Evolutionary conservation across 2,329 filamentous ascomycete genomes (phyloP).

Genomic region (Beauveria brongniartii): DNA sequence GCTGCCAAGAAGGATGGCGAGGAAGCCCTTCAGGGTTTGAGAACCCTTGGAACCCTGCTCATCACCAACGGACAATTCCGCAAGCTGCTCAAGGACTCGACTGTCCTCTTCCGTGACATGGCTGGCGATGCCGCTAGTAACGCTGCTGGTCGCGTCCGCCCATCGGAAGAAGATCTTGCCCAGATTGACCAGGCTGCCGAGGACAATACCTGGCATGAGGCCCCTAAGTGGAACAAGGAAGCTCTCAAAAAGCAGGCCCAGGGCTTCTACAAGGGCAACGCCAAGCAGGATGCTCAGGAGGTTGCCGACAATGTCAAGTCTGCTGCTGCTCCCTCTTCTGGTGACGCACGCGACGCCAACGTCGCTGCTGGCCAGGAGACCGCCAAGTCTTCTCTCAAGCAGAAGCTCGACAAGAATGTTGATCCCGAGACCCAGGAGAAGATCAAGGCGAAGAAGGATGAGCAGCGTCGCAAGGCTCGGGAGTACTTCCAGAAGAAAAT

Average conservation of each 20-base stretch:
- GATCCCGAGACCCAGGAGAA: conserved; percentile 55
- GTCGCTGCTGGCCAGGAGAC: conserved; percentile 34
- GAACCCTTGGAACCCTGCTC: conserved; percentile 79
- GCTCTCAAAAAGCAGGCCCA: conserved; percentile 62
- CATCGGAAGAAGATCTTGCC: conserved; percentile 64
- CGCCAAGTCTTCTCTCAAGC: conserved; percentile 38
- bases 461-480: conserved; percentile 44
- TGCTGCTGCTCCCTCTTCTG: conserved; percentile 38
- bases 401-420: conserved; percentile 53
- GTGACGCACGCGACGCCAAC: conserved; percentile 42
- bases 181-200: conserved; percentile 78
- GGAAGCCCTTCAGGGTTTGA: conserved; percentile 73
- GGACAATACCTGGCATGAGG: conserved; percentile 91
- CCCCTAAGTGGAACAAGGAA: conserved; percentile 65
- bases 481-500: conserved; percentile 82
- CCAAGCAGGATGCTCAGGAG: conserved; percentile 51
- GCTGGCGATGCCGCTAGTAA: conserved; percentile 81
- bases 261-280: conserved; percentile 47
- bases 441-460: conserved; percentile 33
- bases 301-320: conserved; percentile 49
- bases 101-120: conserved; percentile 77
- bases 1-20: conserved; percentile 75
- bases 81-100: conserved; percentile 70
- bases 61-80: conserved; percentile 96
- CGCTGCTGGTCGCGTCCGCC: conserved; percentile 66